phyloP scores from a whole-genome alignment of 257 asterid genomes.

The Solanum chiquidenum region DNA sequence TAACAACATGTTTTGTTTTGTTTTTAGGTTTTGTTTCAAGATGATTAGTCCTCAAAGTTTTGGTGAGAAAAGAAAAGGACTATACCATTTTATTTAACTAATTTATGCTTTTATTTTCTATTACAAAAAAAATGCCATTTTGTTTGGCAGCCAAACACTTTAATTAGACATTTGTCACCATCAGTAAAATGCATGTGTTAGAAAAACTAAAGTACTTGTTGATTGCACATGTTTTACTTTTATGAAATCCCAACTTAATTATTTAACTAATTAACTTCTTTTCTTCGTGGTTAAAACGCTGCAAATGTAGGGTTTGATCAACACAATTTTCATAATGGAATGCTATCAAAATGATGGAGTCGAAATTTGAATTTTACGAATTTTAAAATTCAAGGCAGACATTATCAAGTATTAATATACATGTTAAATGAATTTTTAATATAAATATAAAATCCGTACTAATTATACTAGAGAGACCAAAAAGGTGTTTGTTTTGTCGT shows the following conservation, averaged over 20 bases:
- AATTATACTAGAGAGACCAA: neutral
- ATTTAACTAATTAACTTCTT: neutral
- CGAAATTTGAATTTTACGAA: fast-evolving
- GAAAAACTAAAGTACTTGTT: neutral
- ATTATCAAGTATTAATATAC: neutral
- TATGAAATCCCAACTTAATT: neutral
- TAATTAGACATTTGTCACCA: neutral
- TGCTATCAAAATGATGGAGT: neutral
- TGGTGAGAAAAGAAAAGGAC: neutral
- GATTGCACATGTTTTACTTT: neutral
- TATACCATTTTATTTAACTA: neutral
- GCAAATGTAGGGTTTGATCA: neutral
- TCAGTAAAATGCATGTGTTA: neutral
- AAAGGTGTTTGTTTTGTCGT: neutral
- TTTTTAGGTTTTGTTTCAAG: neutral
- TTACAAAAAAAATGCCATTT: neutral
- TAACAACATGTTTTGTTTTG: neutral
- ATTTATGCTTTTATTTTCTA: neutral
- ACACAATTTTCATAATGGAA: neutral
- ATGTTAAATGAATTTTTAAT: neutral
- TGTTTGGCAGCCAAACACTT: neutral
- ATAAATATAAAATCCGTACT: neutral
- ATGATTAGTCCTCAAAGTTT: neutral
- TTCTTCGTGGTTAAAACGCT: neutral
- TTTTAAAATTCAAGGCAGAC: neutral